Conservation (phyloP, 371 early-diverging fungal species). For the Batkoa obscura region DNA sequence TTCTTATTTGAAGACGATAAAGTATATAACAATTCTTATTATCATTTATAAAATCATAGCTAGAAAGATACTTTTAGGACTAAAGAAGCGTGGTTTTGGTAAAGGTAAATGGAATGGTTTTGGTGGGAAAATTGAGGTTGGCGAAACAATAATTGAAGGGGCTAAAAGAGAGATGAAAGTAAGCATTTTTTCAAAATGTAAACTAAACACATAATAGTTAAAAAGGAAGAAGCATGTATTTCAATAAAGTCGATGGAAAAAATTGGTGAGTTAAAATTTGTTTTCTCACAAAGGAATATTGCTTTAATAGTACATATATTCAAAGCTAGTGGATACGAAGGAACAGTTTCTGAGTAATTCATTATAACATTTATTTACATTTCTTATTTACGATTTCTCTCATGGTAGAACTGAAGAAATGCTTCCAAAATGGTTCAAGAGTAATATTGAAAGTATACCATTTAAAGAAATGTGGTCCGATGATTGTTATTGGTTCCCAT, state of each 20-base stretch:
- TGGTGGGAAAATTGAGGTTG: slow-evolving; percentile 41
- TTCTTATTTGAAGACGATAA: not conserved
- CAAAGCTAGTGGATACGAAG: slow-evolving; percentile 13
- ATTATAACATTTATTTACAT: not conserved
- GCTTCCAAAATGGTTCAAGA: slow-evolving; percentile 24
- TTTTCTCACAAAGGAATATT: slow-evolving; percentile 18
- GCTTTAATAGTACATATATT: slow-evolving; percentile 28
- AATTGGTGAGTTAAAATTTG: slow-evolving; percentile 26
- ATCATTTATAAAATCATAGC: not conserved
- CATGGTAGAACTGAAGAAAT: slow-evolving; percentile 25
- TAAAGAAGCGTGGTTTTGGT: slow-evolving; percentile 48
- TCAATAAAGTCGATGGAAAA: slow-evolving; percentile 14
- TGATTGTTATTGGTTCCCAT: slow-evolving; percentile 20
- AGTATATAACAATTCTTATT: not conserved
- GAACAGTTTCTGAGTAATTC: slow-evolving; percentile 23
- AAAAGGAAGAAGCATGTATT: slow-evolving; percentile 28
- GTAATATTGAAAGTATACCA: slow-evolving; percentile 15
- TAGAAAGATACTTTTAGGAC: slow-evolving; percentile 30
- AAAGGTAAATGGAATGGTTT: slow-evolving; percentile 37
- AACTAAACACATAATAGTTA: too few species aligned
- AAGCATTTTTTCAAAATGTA: not conserved
- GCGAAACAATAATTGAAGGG: slow-evolving; percentile 30
- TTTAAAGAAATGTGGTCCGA: slow-evolving; percentile 26
- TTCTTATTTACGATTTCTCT: not conserved
- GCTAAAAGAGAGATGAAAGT: slow-evolving; percentile 28